Evolutionary conservation across 2,329 filamentous ascomycete species (phyloP).

Genomic region (Botrytis deweyae): DNA sequence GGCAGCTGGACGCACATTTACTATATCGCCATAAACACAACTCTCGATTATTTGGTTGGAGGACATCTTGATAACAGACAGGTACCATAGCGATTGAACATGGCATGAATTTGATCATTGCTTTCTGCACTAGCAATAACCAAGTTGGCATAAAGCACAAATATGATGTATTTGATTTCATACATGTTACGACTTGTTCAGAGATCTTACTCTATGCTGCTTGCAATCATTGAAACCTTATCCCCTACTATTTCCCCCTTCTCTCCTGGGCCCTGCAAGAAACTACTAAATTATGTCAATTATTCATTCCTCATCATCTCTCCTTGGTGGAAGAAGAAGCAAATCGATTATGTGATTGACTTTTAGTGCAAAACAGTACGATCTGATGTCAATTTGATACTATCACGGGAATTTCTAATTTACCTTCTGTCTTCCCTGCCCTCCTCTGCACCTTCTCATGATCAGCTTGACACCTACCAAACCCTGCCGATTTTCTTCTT

Average conservation of each 20-base stretch:
- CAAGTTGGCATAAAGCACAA: not conserved
- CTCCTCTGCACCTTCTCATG: not conserved
- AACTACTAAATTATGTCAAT: not conserved
- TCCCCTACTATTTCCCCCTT: not conserved
- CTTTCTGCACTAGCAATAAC: not conserved
- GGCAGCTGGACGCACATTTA: not conserved
- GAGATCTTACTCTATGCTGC: not conserved
- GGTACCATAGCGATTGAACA: not conserved
- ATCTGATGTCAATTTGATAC: not conserved
- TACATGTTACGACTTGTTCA: not conserved
- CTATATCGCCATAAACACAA: not conserved
- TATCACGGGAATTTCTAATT: not conserved
- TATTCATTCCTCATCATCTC: not conserved
- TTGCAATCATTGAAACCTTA: not conserved
- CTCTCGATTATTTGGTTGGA: not conserved
- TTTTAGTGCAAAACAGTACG: not conserved
- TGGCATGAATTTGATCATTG: not conserved
- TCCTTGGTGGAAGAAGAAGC: not conserved
- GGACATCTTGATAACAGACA: not conserved
- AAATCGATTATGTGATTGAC: not conserved
- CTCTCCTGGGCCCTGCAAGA: not conserved
- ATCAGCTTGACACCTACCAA: not conserved
- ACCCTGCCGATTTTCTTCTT: not conserved
- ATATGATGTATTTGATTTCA: not conserved
- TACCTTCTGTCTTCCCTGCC: not conserved